Evolutionary conservation across 202 grass and related monocot genomes (phyloP).

Genomic region (Miscanthus sacchariflorus): DNA sequence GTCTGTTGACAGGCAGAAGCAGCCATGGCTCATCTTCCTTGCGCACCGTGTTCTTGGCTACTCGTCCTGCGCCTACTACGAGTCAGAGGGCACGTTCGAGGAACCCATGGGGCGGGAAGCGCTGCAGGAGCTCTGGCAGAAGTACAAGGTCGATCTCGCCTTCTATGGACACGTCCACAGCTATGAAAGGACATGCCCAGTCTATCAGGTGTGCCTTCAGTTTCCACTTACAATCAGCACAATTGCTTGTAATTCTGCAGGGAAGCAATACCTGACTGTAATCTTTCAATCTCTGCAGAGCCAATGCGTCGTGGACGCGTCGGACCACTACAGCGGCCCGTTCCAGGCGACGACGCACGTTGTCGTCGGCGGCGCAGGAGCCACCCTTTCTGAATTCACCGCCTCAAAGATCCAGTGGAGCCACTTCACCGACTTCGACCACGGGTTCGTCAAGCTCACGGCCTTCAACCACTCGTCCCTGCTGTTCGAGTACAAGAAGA

Average conservation of each 20-base stretch:
- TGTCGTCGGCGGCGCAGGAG: constrained; percentile 66
- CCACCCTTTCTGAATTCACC: constrained; percentile 41
- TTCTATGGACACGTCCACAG: constrained; percentile 88
- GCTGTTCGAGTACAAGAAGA: constrained; percentile 92
- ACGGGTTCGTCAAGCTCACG: constrained; percentile 81
- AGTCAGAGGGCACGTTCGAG: constrained; percentile 60
- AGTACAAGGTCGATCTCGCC: constrained; percentile 91
- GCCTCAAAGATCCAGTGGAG: constrained; percentile 60
- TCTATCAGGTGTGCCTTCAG: constrained; percentile 71
- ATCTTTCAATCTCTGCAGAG: constrained; percentile 44
- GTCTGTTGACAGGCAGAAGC: no score
- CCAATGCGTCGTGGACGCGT: constrained; percentile 55
- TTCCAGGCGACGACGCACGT: constrained; percentile 85
- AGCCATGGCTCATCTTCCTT: no score
- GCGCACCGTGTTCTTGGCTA: no score
- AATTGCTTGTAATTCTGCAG: no score
- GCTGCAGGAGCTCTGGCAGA: constrained; percentile 90
- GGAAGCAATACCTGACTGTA: no score
- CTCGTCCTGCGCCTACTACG: no score
- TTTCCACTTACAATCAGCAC: not conserved
- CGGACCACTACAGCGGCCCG: constrained; percentile 59
- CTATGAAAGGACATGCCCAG: constrained; percentile 90
- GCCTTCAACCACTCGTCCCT: constrained; percentile 79
- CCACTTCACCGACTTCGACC: constrained; percentile 63
- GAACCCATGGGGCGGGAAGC: constrained; percentile 88